These are phyloP conservation scores for Onygenales sp. DNA, from an alignment of 2,329 filamentous ascomycete species.

Conservation along the genomic window DNA sequence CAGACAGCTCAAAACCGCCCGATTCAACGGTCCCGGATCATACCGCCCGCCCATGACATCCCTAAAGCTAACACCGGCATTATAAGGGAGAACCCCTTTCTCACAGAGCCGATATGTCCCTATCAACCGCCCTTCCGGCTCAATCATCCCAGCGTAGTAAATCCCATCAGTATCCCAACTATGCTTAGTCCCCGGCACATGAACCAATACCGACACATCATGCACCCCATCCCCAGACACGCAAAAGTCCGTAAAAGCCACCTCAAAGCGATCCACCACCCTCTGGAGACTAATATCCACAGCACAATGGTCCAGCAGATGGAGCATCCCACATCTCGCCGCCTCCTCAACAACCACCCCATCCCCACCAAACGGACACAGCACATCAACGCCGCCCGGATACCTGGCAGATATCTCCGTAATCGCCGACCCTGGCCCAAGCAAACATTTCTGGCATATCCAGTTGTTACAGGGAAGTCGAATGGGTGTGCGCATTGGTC, in stretches of 20 bases:
- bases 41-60: slow-evolving; percentile 19
- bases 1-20: slow-evolving; percentile 45
- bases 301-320: slow-evolving; percentile 67
- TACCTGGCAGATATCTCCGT: slow-evolving; percentile 68
- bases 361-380: slow-evolving; percentile 53
- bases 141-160: slow-evolving; percentile 30
- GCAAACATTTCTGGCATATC: slow-evolving; percentile 67
- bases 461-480: slow-evolving; percentile 75
- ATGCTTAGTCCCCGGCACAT: slow-evolving; percentile 26
- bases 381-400: slow-evolving; percentile 58
- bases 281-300: slow-evolving; percentile 69
- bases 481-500: slow-evolving; percentile 57
- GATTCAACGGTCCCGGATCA: slow-evolving; percentile 30
- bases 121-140: slow-evolving; percentile 51
- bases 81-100: slow-evolving; percentile 49
- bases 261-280: slow-evolving; percentile 51
- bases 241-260: slow-evolving; percentile 24
- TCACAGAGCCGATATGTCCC: slow-evolving; percentile 59
- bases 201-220: slow-evolving; percentile 15
- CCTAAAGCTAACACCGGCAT: slow-evolving; percentile 28
- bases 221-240: slow-evolving; percentile 22
- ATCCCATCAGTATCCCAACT: slow-evolving; percentile 29
- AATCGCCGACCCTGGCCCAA: slow-evolving; percentile 51
- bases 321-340: slow-evolving; percentile 54
- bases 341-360: slow-evolving; percentile 12